phyloP scores from a whole-genome alignment of 2,329 filamentous ascomycete genomes.

The Colletotrichum tropicale region DNA sequence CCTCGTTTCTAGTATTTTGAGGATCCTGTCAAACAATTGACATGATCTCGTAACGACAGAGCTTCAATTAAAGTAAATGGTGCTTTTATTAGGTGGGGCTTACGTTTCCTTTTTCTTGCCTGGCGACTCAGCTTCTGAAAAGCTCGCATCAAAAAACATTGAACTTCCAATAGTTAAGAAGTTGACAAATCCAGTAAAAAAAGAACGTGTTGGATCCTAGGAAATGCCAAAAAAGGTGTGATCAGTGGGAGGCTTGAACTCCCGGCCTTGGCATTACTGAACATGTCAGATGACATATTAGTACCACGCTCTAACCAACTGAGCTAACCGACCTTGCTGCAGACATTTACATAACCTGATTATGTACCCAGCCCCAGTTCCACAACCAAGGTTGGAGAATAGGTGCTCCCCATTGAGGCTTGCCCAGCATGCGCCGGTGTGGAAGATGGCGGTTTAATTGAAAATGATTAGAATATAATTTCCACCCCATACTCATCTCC shows the following conservation, averaged over 20 bases:
- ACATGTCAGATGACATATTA: background rate
- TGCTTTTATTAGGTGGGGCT: too few relatives aligned
- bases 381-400: too few relatives aligned
- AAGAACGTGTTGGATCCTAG: background rate
- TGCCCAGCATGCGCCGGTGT: background rate
- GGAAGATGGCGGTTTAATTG: background rate
- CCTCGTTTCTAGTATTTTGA: background rate
- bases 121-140: background rate
- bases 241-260: background rate
- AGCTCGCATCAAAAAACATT: background rate
- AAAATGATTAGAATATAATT: accelerated
- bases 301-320: background rate
- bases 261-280: background rate
- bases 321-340: background rate
- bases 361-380: accelerated
- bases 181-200: background rate
- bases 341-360: accelerated
- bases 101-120: too few relatives aligned
- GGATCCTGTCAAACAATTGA: background rate
- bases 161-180: background rate
- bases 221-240: background rate
- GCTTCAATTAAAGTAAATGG: too few relatives aligned
- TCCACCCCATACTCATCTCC: background rate
- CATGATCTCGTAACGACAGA: background rate
- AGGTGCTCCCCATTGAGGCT: too few relatives aligned